A percentile compares a stretch with the other conserved stretches of the same genome.
These are phyloP conservation scores for Colletotrichum kahawae DNA, from an alignment of 2,329 filamentous ascomycete species.

Conservation along the genomic window DNA sequence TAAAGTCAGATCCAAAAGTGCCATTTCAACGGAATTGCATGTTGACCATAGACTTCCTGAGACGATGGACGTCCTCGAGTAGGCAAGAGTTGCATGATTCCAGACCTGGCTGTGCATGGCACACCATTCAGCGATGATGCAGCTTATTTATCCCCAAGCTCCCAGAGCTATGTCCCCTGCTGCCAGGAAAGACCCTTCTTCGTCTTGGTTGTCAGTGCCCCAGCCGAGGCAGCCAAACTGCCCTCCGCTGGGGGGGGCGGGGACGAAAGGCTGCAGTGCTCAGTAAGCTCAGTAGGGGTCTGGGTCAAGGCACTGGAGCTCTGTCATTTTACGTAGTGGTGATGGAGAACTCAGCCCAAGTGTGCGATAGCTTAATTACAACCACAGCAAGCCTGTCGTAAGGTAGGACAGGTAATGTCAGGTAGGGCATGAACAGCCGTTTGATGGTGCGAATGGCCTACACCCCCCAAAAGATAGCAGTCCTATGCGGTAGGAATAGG, in stretches of 20 bases:
- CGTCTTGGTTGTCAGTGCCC: background rate
- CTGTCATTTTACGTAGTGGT: background rate
- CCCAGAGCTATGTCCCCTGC: slow-evolving; percentile 7
- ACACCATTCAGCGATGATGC: background rate
- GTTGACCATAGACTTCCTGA: background rate
- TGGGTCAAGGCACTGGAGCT: background rate
- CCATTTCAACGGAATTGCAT: background rate
- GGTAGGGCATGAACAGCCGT: background rate
- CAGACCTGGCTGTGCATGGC: background rate
- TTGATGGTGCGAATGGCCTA: background rate
- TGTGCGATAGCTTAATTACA: background rate
- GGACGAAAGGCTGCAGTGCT: background rate
- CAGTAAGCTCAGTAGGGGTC: background rate
- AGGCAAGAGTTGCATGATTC: background rate
- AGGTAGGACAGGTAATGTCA: background rate
- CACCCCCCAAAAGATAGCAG: background rate
- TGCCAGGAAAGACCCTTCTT: slow-evolving; percentile 1
- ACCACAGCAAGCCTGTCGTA: background rate
- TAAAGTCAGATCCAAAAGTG: background rate
- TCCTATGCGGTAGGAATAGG: background rate
- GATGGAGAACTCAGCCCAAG: background rate
- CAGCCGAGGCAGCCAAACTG: background rate
- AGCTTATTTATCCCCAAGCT: background rate
- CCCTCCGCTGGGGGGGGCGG: background rate
- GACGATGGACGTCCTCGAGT: background rate